These are phyloP conservation scores for Nakaseomyces kungkrabaensis DNA, from an alignment of 1,139 yeast genomes.

Conservation along the genomic window DNA sequence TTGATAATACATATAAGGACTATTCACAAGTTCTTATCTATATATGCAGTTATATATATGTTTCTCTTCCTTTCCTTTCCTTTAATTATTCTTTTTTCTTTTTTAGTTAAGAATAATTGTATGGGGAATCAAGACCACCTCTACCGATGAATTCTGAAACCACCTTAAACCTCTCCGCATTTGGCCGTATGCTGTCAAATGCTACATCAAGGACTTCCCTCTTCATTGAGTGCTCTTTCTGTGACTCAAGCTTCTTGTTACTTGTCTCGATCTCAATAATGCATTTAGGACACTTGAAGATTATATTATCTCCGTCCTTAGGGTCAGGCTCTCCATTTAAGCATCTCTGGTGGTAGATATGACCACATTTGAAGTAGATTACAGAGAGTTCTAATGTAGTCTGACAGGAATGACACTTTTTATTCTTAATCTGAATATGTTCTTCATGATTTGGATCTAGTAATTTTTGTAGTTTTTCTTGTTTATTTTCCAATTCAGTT, in stretches of 20 bases:
- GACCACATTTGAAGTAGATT: conserved; percentile 78
- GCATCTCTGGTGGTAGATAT: conserved; percentile 81
- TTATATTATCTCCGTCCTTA: conserved; percentile 8
- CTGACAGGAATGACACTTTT: conserved; percentile 64
- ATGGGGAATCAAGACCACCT: conserved; percentile 44
- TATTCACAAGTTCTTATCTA: too few species aligned
- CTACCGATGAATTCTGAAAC: conserved; percentile 76
- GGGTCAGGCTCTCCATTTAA: conserved; percentile 37
- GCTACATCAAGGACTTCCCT: conserved; percentile 53
- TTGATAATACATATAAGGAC: too few species aligned
- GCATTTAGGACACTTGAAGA: conserved; percentile 60
- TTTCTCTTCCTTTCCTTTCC: too few species aligned
- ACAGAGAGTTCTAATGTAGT: conserved; percentile 67
- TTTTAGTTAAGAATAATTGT: background rate
- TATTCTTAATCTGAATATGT: conserved; percentile 57
- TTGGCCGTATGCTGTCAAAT: conserved; percentile 42
- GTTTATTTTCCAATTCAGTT: conserved; percentile 50
- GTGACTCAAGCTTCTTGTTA: conserved; percentile 47
- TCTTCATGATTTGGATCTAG: conserved; percentile 32
- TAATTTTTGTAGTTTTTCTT: conserved; percentile 44
- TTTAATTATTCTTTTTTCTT: too few species aligned
- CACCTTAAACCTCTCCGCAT: conserved; percentile 54
- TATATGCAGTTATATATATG: too few species aligned
- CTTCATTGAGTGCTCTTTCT: conserved; percentile 52
- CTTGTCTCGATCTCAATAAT: conserved; percentile 58